Evolutionary conservation across 2,329 filamentous ascomycete species (phyloP).

Genomic region (Aspergillus pseudoviridinutans): DNA sequence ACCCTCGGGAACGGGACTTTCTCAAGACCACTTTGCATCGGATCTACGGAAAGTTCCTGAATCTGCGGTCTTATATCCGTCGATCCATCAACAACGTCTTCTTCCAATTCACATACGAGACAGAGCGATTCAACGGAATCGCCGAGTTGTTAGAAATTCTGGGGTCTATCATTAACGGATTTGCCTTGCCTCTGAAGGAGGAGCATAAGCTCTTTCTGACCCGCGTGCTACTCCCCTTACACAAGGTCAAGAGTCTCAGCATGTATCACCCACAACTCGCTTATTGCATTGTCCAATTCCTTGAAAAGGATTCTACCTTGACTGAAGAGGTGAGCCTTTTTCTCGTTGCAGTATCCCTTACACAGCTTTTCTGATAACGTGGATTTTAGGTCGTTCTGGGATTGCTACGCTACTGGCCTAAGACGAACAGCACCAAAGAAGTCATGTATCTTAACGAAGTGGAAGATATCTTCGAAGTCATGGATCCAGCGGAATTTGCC

Average conservation of each 20-base stretch:
- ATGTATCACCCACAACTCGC: conserved; percentile 99
- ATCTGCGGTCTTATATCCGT: conserved; percentile 92
- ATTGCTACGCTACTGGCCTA: conserved; percentile 94
- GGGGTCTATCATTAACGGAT: conserved; percentile 98
- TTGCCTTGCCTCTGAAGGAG: conserved; percentile 92
- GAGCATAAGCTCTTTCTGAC: conserved; percentile 98
- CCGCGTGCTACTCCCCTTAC: conserved; percentile 82
- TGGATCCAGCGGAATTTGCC: conserved; percentile 97
- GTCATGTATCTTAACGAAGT: conserved; percentile 99
- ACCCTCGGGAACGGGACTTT: conserved; percentile 93
- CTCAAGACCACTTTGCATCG: conserved; percentile 96
- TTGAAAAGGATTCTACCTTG: conserved; percentile 94
- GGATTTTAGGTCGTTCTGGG: conserved; percentile 75
- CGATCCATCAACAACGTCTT: conserved; percentile 99
- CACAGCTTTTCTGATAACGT: conserved; percentile 3
- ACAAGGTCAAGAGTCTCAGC: conserved; percentile 98
- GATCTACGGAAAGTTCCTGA: conserved; percentile 98
- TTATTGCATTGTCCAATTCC: conserved; percentile 97
- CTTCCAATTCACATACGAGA: conserved; percentile 99
- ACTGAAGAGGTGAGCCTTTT: conserved; percentile 76
- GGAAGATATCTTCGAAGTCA: conserved; percentile 98
- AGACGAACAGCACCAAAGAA: conserved; percentile 99
- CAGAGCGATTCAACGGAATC: conserved; percentile 96
- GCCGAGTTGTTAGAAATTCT: conserved; percentile 94
- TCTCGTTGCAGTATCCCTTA: neutral